These are phyloP conservation scores for Tetracladium setigerum DNA, from an alignment of 495 filamentous ascomycete genomes.

Conservation along the genomic window DNA sequence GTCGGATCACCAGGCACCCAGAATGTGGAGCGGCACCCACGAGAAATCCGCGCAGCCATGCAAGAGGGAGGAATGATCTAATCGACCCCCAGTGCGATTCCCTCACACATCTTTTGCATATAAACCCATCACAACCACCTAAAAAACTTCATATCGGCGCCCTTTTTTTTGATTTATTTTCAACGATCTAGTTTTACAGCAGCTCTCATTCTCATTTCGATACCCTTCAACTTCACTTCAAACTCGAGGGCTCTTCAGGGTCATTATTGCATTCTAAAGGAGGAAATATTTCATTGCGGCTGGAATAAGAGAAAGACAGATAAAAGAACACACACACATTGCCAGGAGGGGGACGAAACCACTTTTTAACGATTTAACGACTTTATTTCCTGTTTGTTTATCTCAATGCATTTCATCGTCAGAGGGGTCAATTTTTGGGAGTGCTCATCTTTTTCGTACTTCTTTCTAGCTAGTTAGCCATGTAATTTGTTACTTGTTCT, in stretches of 20 bases:
- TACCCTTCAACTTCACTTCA: constrained; percentile 14
- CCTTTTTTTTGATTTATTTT: not conserved
- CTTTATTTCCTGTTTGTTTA: constrained; percentile 17
- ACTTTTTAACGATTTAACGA: too few species aligned
- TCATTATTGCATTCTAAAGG: constrained; percentile 6
- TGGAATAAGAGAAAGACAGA: too few species aligned
- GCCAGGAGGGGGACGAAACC: too few species aligned
- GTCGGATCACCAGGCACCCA: constrained; percentile 8
- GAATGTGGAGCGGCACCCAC: constrained; percentile 29
- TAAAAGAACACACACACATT: too few species aligned
- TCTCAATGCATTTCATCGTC: constrained; percentile 3
- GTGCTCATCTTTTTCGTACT: too few species aligned
- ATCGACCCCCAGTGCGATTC: not conserved
- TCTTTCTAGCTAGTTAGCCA: too few species aligned
- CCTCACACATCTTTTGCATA: constrained; percentile 7
- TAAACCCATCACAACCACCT: not conserved
- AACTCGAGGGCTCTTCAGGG: not conserved
- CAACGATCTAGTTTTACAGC: not conserved
- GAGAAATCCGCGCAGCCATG: constrained; percentile 34
- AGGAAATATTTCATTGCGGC: too few species aligned
- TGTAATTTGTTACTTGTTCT: too few species aligned
- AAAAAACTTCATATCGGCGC: constrained; percentile 3
- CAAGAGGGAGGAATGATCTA: constrained; percentile 23
- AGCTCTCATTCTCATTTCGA: constrained; percentile 6
- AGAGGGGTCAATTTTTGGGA: constrained; percentile 13